These are phyloP conservation scores for Xylaria sp. DNA, from an alignment of 2,329 filamentous ascomycete species.

Conservation along the genomic window DNA sequence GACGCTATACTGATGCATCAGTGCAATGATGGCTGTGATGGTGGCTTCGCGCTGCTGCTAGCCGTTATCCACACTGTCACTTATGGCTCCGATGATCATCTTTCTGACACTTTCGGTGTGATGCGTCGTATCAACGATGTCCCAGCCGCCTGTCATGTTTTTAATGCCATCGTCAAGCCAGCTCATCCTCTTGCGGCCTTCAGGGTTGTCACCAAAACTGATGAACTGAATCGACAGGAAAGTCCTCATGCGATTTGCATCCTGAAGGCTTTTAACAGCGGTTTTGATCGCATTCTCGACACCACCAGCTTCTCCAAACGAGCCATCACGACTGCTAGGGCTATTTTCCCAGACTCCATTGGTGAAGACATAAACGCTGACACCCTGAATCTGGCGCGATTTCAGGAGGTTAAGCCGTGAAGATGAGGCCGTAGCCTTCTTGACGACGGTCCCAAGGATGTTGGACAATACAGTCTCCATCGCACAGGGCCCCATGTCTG, in stretches of 20 bases:
- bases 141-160: neutral
- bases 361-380: slow-evolving; percentile 23
- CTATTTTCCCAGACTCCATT: slow-evolving; percentile 23
- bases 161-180: slow-evolving; percentile 12
- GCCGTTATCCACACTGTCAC: neutral
- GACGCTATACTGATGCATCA: neutral
- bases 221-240: slow-evolving; percentile 27
- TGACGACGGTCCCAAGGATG: neutral
- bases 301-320: slow-evolving; percentile 9
- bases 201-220: neutral
- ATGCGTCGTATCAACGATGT: slow-evolving; percentile 6
- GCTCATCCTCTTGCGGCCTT: neutral
- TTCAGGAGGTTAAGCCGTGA: neutral
- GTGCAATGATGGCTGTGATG: neutral
- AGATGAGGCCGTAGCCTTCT: neutral
- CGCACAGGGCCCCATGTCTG: neutral
- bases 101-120: slow-evolving; percentile 9
- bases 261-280: neutral
- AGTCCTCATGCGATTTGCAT: neutral
- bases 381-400: neutral
- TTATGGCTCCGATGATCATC: slow-evolving; percentile 14
- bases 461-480: slow-evolving; percentile 15
- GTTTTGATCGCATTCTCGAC: slow-evolving; percentile 23
- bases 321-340: neutral
- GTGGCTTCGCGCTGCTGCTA: neutral